Conservation (phyloP, 1,284 basidiomycete species). For the Moniliophthora roreri region DNA sequence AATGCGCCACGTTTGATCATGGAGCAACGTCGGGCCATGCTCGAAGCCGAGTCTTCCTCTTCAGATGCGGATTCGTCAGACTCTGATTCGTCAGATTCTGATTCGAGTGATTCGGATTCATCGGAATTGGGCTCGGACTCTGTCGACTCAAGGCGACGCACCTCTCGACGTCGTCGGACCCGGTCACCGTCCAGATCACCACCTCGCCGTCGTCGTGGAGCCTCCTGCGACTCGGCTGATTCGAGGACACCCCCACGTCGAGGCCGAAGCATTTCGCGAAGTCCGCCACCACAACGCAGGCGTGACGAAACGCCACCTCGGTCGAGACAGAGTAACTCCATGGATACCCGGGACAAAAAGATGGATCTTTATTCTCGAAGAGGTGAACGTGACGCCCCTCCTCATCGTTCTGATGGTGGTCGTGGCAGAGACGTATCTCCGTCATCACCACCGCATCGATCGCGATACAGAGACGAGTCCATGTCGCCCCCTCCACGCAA, state of each 20-base stretch:
- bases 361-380: conserved; percentile 7
- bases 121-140: conserved; percentile 39
- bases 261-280: conserved; percentile 26
- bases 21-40: conserved; percentile 86
- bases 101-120: conserved; percentile 24
- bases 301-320: conserved; percentile 29
- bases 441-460: conserved; percentile 26
- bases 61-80: conserved; percentile 45
- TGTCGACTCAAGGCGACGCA: conserved; percentile 23
- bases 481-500: conserved; percentile 31
- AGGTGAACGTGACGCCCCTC: conserved; percentile 25
- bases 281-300: conserved; percentile 34
- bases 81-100: conserved; percentile 28
- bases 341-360: conserved; percentile 1
- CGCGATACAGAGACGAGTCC: conserved; percentile 23
- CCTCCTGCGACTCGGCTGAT: conserved; percentile 15
- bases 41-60: conserved; percentile 72
- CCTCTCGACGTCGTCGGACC: conserved; percentile 12
- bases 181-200: conserved; percentile 8
- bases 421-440: conserved; percentile 13
- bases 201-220: conserved; percentile 22
- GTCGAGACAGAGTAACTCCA: conserved; percentile 2
- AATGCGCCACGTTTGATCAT: conserved; percentile 90
- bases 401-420: conserved; percentile 27
- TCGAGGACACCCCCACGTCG: conserved; percentile 16